Evolutionary conservation across 1,139 yeast genomes (phyloP), one percentile per base, ranked within the genome.

Genomic region (Blastobotrys indianensis): DNA sequence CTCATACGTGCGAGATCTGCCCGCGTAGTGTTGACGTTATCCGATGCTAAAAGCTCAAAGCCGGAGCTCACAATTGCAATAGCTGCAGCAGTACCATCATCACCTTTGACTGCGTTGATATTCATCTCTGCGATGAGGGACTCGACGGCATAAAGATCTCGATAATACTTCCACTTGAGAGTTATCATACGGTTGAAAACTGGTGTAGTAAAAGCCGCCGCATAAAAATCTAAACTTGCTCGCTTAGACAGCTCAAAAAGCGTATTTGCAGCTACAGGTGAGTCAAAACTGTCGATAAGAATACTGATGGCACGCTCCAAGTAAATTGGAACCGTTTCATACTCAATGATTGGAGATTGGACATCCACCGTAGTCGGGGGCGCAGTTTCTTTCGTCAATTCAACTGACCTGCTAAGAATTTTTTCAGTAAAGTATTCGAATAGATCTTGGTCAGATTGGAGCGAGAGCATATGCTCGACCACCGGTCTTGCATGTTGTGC

Each of bases 81-180:
- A 6, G 39, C 37, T 6, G 39, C 4, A 8, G 61, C 54, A 2
- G 76, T 73, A 8, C 60, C 64, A 1, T 61, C 47, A 49, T 69
- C 63, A 3, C 69, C 67, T 25, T 59, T 60, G n/a, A 73, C 64
- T 10, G 73, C 76, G 49, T 73, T 73, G 44, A 66, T 65, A 13
- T 63, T 64, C 63, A 73, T 65, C 47, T 73, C 77, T 7, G 65
- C 60, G 13, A 71, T 54, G 13, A 70, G 51, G 2, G 59, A 52
- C 29, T 67, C 65, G 10, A 71, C 60, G 8, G 62, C 57, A 25
- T 59, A 59, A 12, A 73, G 51, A 44, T 73, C 75, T 32, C 66
- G 63, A 54, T 61, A 71, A 41, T 57, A 58, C 32, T 63, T 57
- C 76, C 76, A 73, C 11, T 64, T 53, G 4, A 70, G 54, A 29